A percentile compares a stretch with the other conserved stretches of the same genome.
Evolutionary conservation across 305 asterid genomes (phyloP).

Genomic region (Fraxinus nigra): DNA sequence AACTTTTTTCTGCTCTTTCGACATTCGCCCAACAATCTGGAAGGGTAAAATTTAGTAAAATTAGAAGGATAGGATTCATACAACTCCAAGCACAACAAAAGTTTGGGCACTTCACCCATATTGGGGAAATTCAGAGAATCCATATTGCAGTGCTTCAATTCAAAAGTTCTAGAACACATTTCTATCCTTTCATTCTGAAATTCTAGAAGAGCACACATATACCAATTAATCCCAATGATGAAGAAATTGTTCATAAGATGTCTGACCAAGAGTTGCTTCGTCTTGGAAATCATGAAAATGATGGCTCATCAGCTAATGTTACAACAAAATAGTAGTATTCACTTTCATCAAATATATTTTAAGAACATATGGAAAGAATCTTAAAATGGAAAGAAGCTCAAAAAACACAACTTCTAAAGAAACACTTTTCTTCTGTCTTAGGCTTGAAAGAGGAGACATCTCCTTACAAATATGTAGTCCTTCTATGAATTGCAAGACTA

Average conservation of each 20-base stretch:
- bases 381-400: not conserved
- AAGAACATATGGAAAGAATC: not conserved
- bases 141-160: not conserved
- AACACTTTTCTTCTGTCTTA: not conserved
- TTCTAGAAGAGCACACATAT: not conserved
- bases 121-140: not conserved
- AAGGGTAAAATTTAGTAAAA: slow-evolving; percentile 3
- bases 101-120: not conserved
- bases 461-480: not conserved
- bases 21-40: slow-evolving; percentile 66
- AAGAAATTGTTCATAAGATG: not conserved
- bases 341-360: not conserved
- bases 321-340: not conserved
- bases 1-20: slow-evolving; percentile 62
- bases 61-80: not conserved
- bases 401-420: not conserved
- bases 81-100: not conserved
- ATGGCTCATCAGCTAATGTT: not conserved
- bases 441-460: not conserved
- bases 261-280: not conserved
- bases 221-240: not conserved
- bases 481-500: not conserved
- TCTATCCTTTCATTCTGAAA: not conserved
- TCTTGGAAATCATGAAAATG: not conserved
- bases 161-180: not conserved